Base-by-base conservation (phyloP, 768 basidiomycete genomes). In the Amyloporia xantha region DNA sequence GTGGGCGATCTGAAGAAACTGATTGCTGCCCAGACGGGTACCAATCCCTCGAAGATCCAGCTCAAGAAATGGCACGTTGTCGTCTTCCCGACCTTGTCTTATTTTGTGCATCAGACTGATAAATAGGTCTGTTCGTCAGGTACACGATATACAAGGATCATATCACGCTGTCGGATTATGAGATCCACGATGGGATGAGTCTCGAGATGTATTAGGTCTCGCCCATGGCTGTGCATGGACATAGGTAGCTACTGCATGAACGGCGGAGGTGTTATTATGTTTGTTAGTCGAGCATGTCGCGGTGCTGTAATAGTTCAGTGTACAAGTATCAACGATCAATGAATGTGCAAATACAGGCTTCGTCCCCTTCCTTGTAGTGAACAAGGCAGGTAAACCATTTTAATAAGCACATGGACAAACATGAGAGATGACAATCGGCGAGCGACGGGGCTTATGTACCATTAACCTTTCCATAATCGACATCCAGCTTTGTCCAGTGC, bases 1-100 rank as follows among this genome's bases (percentile, higher is more conserved):
- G 91, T 99, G 28, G 95, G 95, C 36, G 95, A 97, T 64, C 75
- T 99, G 54, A 98, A 98, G 78, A 87, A 86, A 66, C 83, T 99
- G 52, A 97, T 99, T 57, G 95, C 86, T 1, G 95, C 93, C 0
- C 96, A 99, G 67, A 96, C 81, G 0, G 96, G 96, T 47, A 96
- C 95, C 13, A 81, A 91, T 60, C 60, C 70, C 3, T 69, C 66
- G 27, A 98, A 95, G 79, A 95, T 99, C 50, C 78, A 83, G 61
- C 71, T 99, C 45, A 98, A 96, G 84, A 97, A 97, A 78, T 97
- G 94, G 96, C 91, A 56, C 50, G 84, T 66, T 17, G 11, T 41
- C 7, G 33, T n/a, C 12, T 38, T 23, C 23, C 2, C 9, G 5
- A 28, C 25, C 17, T 19, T 24, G 20, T 7, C 12, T 25, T 21